These are phyloP conservation scores for Rhynchosporium secalis DNA, from an alignment of 2,329 filamentous ascomycete species.

Conservation along the genomic window DNA sequence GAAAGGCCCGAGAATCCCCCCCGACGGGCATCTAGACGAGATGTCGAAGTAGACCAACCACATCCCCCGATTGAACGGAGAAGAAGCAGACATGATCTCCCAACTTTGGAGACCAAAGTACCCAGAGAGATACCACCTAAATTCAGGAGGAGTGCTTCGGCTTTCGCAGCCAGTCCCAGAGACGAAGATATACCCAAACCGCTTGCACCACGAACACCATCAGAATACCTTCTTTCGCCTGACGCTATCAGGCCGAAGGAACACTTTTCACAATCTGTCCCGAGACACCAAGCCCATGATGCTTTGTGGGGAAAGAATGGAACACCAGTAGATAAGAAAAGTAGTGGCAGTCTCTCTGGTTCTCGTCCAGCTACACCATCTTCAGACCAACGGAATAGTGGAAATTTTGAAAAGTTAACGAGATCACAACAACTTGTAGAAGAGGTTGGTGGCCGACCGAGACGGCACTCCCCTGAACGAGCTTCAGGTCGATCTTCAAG, in stretches of 20 bases:
- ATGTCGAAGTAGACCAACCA: constrained; percentile 19
- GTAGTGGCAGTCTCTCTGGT: constrained; percentile 28
- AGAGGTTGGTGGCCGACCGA: constrained; percentile 28
- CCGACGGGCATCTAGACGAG: constrained; percentile 13
- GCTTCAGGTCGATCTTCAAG: constrained; percentile 30
- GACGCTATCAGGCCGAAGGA: constrained; percentile 42
- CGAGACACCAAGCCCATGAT: constrained; percentile 39
- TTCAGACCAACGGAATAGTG: constrained; percentile 29
- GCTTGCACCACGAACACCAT: constrained; percentile 32
- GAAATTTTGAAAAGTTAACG: constrained; percentile 31
- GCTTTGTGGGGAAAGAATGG: constrained; percentile 38
- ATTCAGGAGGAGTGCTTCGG: constrained; percentile 37
- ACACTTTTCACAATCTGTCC: constrained; percentile 40
- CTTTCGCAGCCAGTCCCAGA: constrained; percentile 27
- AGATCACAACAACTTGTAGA: constrained; percentile 33
- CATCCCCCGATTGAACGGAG: constrained; percentile 28
- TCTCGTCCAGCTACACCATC: constrained; percentile 29
- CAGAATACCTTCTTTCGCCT: constrained; percentile 49
- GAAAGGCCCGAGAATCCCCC: constrained; percentile 4
- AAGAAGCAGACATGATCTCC: constrained; percentile 39
- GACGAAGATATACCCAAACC: constrained; percentile 31
- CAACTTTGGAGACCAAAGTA: constrained; percentile 38
- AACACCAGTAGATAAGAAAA: constrained; percentile 35
- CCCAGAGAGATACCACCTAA: constrained; percentile 37
- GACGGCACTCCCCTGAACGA: constrained; percentile 27